A percentile compares a stretch with the other conserved stretches of the same genome.
These are phyloP conservation scores for Tagetes patula DNA, from an alignment of 129 eudicot genomes.

Conservation along the genomic window DNA sequence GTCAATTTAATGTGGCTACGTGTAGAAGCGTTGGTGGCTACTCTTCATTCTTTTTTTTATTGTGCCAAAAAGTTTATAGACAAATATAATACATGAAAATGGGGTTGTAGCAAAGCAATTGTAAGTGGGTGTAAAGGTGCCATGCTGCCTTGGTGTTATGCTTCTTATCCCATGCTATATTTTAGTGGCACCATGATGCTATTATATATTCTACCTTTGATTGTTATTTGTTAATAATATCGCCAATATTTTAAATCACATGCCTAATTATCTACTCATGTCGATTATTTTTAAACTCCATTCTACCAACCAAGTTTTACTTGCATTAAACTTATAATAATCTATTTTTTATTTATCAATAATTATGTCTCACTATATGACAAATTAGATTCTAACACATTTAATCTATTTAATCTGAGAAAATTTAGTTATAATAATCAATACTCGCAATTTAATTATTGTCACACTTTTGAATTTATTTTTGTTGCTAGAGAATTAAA, in stretches of 20 bases:
- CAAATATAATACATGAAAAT: background rate
- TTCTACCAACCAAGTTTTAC: background rate
- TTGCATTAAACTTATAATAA: background rate
- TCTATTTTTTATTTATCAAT: too few species aligned
- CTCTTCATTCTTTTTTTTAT: background rate
- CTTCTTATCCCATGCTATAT: constrained; percentile 12
- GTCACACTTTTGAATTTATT: too few species aligned
- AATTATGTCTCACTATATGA: too few species aligned
- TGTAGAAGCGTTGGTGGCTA: background rate
- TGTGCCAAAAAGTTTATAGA: background rate
- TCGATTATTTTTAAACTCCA: background rate
- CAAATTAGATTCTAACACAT: too few species aligned
- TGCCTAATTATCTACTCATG: background rate
- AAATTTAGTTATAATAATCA: too few species aligned
- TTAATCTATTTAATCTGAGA: too few species aligned
- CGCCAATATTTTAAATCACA: background rate
- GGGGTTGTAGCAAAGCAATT: background rate
- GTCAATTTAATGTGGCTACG: constrained; percentile 1
- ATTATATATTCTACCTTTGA: background rate
- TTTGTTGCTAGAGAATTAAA: too few species aligned
- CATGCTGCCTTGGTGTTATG: background rate
- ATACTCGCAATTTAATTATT: too few species aligned
- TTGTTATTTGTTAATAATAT: background rate
- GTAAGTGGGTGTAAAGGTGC: constrained; percentile 5
- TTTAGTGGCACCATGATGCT: background rate